Evolutionary conservation across 2,329 filamentous ascomycete genomes (phyloP), one percentile per base, ranked within the genome.

Genomic region (Dryadomyces sulphureus): DNA sequence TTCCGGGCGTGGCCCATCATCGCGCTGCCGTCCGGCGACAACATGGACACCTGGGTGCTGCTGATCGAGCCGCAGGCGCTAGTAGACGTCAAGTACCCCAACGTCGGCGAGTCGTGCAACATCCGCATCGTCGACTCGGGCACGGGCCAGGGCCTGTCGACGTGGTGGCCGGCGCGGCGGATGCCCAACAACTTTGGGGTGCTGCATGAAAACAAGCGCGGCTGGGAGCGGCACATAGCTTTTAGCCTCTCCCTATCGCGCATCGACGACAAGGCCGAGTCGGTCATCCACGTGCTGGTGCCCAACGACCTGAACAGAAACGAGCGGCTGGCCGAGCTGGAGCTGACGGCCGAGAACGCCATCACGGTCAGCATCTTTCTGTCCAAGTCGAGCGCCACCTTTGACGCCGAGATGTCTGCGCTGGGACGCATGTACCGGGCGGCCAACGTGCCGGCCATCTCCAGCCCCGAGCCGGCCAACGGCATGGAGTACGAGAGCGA

Each of bases 1-100:
- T 52, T 50, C 47, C 43, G 45, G 2, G 52, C 50, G 1, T 55
- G 54, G 54, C 34, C 49, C 5, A 27, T 55, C 2, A 4, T 49
- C 7, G 40, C 41, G 1, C 19, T 51, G 3, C 44, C 49, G 2
- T 30, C 39, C 5, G 27, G 36, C 1, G 45, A 52, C 0, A 47
- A 51, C 2, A 39, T 46, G 1, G 49, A 53, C 2, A 41, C 35
- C 1, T 55, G 52, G 51, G 21, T 55, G 20, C 34, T 55, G 2
- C 46, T 53, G 0, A 25, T 55, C 6, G 41, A 54, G 34, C 22
- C 47, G 1, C 32, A 12, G 6, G 27, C 34, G 4, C 30, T 21
- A 9, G 39, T 50, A 2, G 48, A 48, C 1, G 12, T 19, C 1
- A 38, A 39, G 1, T 22, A 54, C 5, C 54, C 53, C 14, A 43